phyloP scores from a whole-genome alignment of 495 filamentous ascomycete genomes.

The Penicillium goetzii region DNA sequence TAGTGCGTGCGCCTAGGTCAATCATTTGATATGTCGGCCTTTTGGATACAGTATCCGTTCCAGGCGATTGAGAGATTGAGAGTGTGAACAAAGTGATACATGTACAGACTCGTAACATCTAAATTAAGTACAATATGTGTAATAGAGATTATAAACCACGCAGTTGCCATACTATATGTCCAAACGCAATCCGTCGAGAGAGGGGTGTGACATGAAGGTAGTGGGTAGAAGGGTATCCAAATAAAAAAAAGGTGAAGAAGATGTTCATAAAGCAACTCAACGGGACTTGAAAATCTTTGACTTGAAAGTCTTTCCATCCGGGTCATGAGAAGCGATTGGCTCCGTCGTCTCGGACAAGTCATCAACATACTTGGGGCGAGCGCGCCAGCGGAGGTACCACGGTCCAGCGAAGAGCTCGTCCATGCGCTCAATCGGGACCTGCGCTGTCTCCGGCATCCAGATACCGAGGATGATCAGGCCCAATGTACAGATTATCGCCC shows the following conservation, averaged over 20 bases:
- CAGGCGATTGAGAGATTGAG: too few relatives aligned
- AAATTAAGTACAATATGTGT: not conserved
- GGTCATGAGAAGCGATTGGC: slow-evolving; percentile 11
- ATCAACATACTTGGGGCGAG: slow-evolving; percentile 24
- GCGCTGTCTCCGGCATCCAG: slow-evolving; percentile 53
- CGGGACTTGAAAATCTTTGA: not conserved
- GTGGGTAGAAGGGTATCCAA: not conserved
- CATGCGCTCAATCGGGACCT: slow-evolving; percentile 50
- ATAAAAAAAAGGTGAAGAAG: not conserved
- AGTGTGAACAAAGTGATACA: not conserved
- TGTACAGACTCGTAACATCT: not conserved
- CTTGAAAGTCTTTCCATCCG: not conserved
- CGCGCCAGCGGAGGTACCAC: slow-evolving; percentile 51
- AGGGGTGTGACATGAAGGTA: not conserved
- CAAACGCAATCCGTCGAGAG: not conserved
- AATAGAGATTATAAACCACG: not conserved
- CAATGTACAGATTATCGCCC: slow-evolving; percentile 44
- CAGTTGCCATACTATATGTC: not conserved
- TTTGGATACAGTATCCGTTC: too few relatives aligned
- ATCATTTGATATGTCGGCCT: not conserved
- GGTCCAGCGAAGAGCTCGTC: slow-evolving; percentile 48
- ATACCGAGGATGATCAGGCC: slow-evolving; percentile 49
- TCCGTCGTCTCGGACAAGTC: slow-evolving; percentile 11
- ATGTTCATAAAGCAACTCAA: not conserved
- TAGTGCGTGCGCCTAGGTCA: not conserved